Percentiles rank a stretch among this genome's conserved stretches.
Conservation (phyloP, 257 asterid genomes). For the Pogostemon cablin region DNA sequence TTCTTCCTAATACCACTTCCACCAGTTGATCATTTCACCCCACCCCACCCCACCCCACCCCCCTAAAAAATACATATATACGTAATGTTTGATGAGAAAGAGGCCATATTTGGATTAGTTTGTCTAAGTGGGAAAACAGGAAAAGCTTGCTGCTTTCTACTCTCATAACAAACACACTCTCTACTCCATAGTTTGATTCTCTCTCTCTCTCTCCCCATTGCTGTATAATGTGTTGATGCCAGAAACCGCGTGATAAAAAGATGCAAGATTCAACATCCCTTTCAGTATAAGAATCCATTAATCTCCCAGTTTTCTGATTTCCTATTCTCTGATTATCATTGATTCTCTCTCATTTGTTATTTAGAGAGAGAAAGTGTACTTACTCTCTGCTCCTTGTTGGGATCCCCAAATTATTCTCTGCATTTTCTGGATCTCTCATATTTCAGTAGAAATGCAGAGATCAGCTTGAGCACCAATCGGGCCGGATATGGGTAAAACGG, state of each 20-base stretch:
- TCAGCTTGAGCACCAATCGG: conserved; percentile 6
- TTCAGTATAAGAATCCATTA: conserved; percentile 31
- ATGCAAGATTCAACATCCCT: conserved; percentile 28
- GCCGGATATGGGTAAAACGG: conserved; percentile 60
- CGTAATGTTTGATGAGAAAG: no score
- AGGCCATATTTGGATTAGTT: no score
- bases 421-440: conserved; percentile 44
- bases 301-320: background rate
- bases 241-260: conserved; percentile 48
- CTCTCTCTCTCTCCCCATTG: background rate
- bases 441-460: conserved; percentile 16
- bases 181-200: background rate
- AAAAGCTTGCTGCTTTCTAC: no score
- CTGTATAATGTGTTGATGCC: conserved; percentile 5
- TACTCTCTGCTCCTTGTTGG: conserved; percentile 34
- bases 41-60: no score
- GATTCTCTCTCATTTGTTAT: conserved; percentile 11
- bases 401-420: conserved; percentile 52
- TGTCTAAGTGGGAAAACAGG: no score
- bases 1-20: no score
- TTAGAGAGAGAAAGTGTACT: background rate
- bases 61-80: no score
- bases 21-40: no score
- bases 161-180: no score
- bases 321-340: background rate